Conservation (phyloP, 345 rosid genomes). For the Arabidopsis arenosa region DNA sequence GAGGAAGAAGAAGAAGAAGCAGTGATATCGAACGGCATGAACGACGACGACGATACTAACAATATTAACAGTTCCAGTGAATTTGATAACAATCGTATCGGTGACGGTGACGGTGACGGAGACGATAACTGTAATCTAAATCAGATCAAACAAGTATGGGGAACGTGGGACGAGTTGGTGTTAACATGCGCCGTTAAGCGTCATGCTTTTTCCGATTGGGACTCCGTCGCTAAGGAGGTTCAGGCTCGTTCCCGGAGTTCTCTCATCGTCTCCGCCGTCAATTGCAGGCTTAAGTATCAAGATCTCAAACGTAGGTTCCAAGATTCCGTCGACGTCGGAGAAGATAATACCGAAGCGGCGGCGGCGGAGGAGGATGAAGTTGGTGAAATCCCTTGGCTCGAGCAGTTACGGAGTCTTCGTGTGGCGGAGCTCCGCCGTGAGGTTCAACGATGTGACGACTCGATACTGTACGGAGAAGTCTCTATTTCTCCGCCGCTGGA, state of each 20-base stretch:
- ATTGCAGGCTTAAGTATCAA: slow-evolving; percentile 63
- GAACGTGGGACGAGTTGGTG: slow-evolving; percentile 74
- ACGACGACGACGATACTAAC: slow-evolving; percentile 32
- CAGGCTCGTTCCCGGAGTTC: slow-evolving; percentile 57
- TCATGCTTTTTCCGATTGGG: slow-evolving; percentile 76
- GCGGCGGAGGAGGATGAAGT: slow-evolving; percentile 36
- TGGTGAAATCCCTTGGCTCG: slow-evolving; percentile 59
- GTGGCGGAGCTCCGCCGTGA: slow-evolving; percentile 71
- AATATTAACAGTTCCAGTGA: slow-evolving; percentile 33
- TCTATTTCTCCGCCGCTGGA: slow-evolving; percentile 46
- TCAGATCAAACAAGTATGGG: slow-evolving; percentile 56
- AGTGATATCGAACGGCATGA: slow-evolving; percentile 36
- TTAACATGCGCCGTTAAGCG: slow-evolving; percentile 83
- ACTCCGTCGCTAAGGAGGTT: slow-evolving; percentile 65
- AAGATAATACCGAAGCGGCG: not conserved
- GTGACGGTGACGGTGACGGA: slow-evolving; percentile 11
- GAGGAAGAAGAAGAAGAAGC: slow-evolving; percentile 13
- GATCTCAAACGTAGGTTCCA: slow-evolving; percentile 72
- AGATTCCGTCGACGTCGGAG: slow-evolving; percentile 31
- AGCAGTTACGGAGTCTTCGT: slow-evolving; percentile 60
- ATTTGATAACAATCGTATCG: slow-evolving; percentile 24
- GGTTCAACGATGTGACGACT: slow-evolving; percentile 67
- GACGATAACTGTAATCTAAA: slow-evolving; percentile 6
- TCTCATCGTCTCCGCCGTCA: slow-evolving; percentile 52
- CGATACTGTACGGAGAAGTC: slow-evolving; percentile 57